Conservation (phyloP, 1,284 basidiomycete genomes). For the Sanghuangporus sanghuang region DNA sequence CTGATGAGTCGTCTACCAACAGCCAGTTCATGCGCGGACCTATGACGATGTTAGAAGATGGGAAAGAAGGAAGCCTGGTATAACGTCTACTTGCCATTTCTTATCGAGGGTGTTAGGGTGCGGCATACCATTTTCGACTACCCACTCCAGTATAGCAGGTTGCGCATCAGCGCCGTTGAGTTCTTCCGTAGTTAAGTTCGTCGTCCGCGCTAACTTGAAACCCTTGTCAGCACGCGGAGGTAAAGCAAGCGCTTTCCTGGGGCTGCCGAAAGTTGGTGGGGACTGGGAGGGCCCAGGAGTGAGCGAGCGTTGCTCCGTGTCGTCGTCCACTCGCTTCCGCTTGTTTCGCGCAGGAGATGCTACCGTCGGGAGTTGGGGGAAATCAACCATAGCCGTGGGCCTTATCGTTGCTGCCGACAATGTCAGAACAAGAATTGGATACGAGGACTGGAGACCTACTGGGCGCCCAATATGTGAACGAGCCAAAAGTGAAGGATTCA, state of each 20-base stretch:
- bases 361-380: not conserved
- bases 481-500: conserved; percentile 62
- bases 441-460: conserved; percentile 31
- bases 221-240: not conserved
- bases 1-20: conserved; percentile 67
- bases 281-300: not conserved
- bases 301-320: not conserved
- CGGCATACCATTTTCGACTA: conserved; percentile 18
- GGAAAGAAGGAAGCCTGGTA: not conserved
- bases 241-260: not conserved
- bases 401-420: conserved; percentile 2
- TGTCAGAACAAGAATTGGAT: not conserved
- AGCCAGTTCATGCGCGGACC: conserved; percentile 53
- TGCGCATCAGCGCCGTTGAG: not conserved
- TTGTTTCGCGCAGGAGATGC: conserved; percentile 1
- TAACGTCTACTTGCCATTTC: conserved; percentile 8
- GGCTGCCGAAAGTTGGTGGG: not conserved
- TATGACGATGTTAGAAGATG: conserved; percentile 37
- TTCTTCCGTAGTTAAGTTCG: not conserved
- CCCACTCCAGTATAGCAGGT: conserved; percentile 13
- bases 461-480: conserved; percentile 58
- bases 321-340: conserved; percentile 12
- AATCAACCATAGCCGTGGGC: conserved; percentile 10
- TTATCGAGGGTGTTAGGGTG: conserved; percentile 13
- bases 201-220: conserved; percentile 8